Conservation (phyloP, 768 basidiomycete genomes). For the Leccinum variicolor region DNA sequence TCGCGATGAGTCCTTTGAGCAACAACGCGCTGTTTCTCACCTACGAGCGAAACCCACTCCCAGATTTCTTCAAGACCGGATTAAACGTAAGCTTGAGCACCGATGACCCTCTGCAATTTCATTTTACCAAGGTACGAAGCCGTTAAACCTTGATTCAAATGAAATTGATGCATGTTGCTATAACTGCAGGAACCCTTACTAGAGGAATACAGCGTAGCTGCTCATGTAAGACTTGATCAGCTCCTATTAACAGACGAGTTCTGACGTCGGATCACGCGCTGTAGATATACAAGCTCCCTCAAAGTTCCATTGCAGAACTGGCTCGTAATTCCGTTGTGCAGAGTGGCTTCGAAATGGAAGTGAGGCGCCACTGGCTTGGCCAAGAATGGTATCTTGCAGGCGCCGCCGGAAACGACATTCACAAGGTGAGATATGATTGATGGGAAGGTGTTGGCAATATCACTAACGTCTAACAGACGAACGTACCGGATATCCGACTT, state of each 20-base stretch:
- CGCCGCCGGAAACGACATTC: slow-evolving; percentile 90
- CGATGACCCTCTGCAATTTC: slow-evolving; percentile 94
- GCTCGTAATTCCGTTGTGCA: slow-evolving; percentile 98
- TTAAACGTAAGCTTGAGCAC: slow-evolving; percentile 96
- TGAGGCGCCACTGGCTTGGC: slow-evolving; percentile 95
- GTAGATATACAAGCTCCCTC: slow-evolving; percentile 95
- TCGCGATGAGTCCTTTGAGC: slow-evolving; percentile 97
- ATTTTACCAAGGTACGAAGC: slow-evolving; percentile 88
- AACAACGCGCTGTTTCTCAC: slow-evolving; percentile 97
- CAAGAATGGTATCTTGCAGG: slow-evolving; percentile 92
- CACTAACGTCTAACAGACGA: slow-evolving; percentile 58
- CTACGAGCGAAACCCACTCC: slow-evolving; percentile 95
- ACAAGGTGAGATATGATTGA: slow-evolving; percentile 59
- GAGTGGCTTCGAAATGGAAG: slow-evolving; percentile 97
- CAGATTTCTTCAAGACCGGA: slow-evolving; percentile 95
- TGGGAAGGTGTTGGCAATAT: neutral
- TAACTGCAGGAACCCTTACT: slow-evolving; percentile 76
- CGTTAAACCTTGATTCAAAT: neutral
- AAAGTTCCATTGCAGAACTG: slow-evolving; percentile 90
- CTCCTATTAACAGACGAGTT: neutral
- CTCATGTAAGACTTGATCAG: slow-evolving; percentile 60
- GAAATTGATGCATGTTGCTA: neutral
- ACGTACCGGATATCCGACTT: slow-evolving; percentile 89
- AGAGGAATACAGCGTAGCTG: slow-evolving; percentile 97
- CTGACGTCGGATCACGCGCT: neutral